Evolutionary conservation across 2,329 filamentous ascomycete species (phyloP), one percentile per base, ranked within the genome.

Genomic region (Fusarium secorum): DNA sequence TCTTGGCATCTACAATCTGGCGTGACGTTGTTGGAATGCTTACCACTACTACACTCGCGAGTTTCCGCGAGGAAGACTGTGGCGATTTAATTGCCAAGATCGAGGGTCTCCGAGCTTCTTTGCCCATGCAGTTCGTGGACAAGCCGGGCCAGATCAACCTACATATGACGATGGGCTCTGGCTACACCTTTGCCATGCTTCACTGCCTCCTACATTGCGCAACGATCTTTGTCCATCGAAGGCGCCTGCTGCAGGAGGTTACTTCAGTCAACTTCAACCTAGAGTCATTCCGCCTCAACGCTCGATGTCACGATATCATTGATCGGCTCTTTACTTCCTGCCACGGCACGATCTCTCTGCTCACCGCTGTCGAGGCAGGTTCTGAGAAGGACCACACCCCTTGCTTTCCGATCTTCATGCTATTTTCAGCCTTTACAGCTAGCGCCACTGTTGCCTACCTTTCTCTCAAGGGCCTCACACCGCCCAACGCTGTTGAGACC

Each of bases 121-220:
- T 89, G 46, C 87, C 88, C 3, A 85, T 87, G 81, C 87, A 89
- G 77, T 89, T 88, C 61, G 82, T 87, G 67, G 88, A 90, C 74
- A 89, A 89, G 79, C 85, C 86, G 0, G 86, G 85, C 41, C 87
- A 90, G 78, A 87, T 89, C 75, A 87, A 85, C 74, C 81, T 89
- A 9, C 88, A 90, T 77, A 88, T 90, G 75, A 89, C 88, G 24
- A 89, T 89, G 88, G 88, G 88, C 38, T 89, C 87, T 46, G 88
- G 88, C 60, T 88, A 87, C 73, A 89, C 87, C 0, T 90, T 88
- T 75, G 87, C 88, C 68, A 88, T 90, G 86, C 83, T 90, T 54
- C 88, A 90, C 77, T 88, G 86, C 61, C 83, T 90, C 26, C 81
- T 90, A 24, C 87, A 89, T 76, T 89, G 87, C 73, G 86, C 87